Evolutionary conservation across 345 rosid genomes (phyloP).

Genomic region (Firmiana major): DNA sequence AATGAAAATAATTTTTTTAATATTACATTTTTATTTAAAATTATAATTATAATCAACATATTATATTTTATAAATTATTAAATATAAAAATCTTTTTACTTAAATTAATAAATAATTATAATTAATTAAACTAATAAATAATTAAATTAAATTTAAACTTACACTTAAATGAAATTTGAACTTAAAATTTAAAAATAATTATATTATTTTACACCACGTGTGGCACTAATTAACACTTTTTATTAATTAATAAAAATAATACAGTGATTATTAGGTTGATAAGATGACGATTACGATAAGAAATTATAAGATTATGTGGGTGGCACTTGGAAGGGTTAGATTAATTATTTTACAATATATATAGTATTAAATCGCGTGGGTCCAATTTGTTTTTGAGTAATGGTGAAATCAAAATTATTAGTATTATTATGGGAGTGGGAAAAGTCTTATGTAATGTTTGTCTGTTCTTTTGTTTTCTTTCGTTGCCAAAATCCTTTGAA

Average conservation of each 20-base stretch:
- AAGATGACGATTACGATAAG: background rate
- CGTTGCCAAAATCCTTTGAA: background rate
- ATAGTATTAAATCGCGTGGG: background rate
- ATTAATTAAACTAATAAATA: too few relatives aligned
- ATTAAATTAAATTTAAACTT: too few relatives aligned
- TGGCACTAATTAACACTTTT: too few relatives aligned
- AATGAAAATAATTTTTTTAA: too few relatives aligned
- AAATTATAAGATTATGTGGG: background rate
- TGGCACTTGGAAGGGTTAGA: background rate
- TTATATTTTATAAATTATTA: too few relatives aligned
- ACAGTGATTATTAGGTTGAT: background rate
- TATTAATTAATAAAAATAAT: background rate
- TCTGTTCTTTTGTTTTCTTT: constrained; percentile 16
- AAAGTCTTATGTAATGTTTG: constrained; percentile 18
- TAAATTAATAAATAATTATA: too few relatives aligned
- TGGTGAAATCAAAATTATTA: background rate
- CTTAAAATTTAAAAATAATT: too few relatives aligned
- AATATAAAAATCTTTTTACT: too few relatives aligned
- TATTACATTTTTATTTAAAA: too few relatives aligned
- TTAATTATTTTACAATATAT: background rate
- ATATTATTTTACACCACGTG: too few relatives aligned
- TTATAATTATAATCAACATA: too few relatives aligned
- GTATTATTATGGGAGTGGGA: background rate
- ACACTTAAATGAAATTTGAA: too few relatives aligned
- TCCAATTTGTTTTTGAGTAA: background rate